Base-by-base conservation (phyloP, 2,329 filamentous ascomycete species). In the Colletotrichum graminicola region DNA sequence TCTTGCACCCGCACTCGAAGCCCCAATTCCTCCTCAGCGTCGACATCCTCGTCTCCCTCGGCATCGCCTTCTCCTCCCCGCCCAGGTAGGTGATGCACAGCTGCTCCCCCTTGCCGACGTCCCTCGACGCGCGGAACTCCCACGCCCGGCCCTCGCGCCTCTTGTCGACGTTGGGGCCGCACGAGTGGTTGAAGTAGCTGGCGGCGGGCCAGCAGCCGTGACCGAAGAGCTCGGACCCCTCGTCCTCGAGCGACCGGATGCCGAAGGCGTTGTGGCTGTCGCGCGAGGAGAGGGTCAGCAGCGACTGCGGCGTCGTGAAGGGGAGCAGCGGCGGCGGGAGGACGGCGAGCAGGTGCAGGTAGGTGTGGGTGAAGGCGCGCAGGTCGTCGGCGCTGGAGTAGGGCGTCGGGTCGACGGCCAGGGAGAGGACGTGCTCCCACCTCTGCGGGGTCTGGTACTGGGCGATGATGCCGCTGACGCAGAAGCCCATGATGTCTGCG, bases 141-240 rank as follows among this genome's bases (percentile, higher is more conserved):
- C 69, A 72, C 23, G 47, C 56, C 39, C 66, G 60, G 23, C 62
- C 61, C 23, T 71, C 66, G 49, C 69, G 64, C 47, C 16, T 56
- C 47, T 69, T 70, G 34, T 29, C 23, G 18, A 70, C 34, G 26
- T 72, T 71, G 14, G 69, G 69, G 3, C 21, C 47, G n/a, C 69
- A 72, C 3, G 69, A 72, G 11, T 72, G 69, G 43, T 72, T 72
- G 59, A 70, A 72, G 54, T 68, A 71, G 32, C 68, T 71, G 21
- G 68, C 68, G 3, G 56, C 52, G 43, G 68, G 68, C 68, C 68
- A 71, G 21, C 68, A 71, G 7, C 68, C 68, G 52, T 63, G 67
- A 7, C 68, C 68, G 47, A 71, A 71, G n/a, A 71, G 56, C 65
- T 71, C 68, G 36, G 68, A 71, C 18, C 68, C 68, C 6, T 71